phyloP scores from a whole-genome alignment of 1,139 yeast species.

The Suhomyces wounanorum region DNA sequence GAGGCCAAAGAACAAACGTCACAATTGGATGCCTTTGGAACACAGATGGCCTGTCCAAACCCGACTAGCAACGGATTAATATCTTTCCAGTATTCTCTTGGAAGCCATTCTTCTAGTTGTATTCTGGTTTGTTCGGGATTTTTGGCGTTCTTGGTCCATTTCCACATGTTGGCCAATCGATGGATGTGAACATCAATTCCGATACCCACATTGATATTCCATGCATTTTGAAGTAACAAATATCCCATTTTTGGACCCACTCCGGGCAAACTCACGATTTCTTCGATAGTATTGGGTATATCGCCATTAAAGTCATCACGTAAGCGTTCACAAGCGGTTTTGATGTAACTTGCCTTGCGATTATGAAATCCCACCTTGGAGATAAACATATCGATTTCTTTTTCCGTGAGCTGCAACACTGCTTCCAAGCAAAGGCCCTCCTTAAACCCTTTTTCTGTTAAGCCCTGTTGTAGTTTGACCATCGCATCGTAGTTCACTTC shows the following conservation, averaged over 20 bases:
- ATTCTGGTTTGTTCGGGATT: conserved; percentile 78
- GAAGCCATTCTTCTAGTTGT: conserved; percentile 74
- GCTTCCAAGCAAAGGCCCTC: conserved; percentile 38
- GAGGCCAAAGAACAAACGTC: conserved; percentile 66
- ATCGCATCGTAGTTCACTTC: conserved; percentile 80
- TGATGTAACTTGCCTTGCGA: conserved; percentile 73
- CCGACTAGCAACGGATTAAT: conserved; percentile 88
- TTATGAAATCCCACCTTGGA: conserved; percentile 85
- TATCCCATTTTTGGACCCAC: conserved; percentile 97
- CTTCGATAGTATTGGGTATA: conserved; percentile 67
- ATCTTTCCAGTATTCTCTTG: conserved; percentile 73
- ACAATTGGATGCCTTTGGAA: conserved; percentile 71
- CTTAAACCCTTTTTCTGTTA: conserved; percentile 28
- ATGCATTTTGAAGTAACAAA: conserved; percentile 76
- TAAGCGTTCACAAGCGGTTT: conserved; percentile 59
- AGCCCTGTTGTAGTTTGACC: conserved; percentile 55
- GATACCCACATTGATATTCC: conserved; percentile 75
- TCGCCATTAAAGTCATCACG: conserved; percentile 58
- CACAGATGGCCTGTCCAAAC: conserved; percentile 88
- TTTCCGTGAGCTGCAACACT: conserved; percentile 49
- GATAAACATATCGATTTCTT: conserved; percentile 64
- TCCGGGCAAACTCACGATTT: conserved; percentile 75
- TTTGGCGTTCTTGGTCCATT: conserved; percentile 61
- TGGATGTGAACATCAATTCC: conserved; percentile 96
- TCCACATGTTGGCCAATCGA: conserved; percentile 78